These are phyloP conservation scores for Nakazawaea ishiwadae DNA, from an alignment of 805 yeast genomes.

Conservation along the genomic window DNA sequence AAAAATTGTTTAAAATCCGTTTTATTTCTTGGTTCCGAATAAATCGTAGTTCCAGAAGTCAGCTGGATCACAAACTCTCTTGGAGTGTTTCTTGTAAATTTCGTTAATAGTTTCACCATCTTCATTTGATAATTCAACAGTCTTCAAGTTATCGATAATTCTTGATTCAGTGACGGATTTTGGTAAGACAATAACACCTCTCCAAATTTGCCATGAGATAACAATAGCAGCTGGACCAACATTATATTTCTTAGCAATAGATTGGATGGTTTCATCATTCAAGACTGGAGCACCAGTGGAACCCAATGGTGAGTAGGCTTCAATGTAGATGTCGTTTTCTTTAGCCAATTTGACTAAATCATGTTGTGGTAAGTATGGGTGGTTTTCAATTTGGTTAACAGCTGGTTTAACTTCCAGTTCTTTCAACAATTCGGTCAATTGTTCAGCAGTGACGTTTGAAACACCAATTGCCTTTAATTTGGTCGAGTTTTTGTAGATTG, in stretches of 20 bases:
- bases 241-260: conserved; percentile 38
- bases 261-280: conserved; percentile 35
- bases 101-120: conserved; percentile 29
- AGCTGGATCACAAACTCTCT: conserved; percentile 21
- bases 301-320: conserved; percentile 81
- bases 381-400: conserved; percentile 70
- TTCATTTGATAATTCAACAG: conserved; percentile 28
- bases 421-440: conserved; percentile 45
- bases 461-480: conserved; percentile 68
- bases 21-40: conserved; percentile 4
- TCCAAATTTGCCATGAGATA: conserved; percentile 55
- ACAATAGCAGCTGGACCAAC: conserved; percentile 46
- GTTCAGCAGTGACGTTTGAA: conserved; percentile 59
- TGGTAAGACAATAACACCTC: conserved; percentile 51
- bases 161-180: conserved; percentile 42
- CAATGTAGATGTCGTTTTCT: conserved; percentile 48
- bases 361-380: conserved; percentile 63
- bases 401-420: conserved; percentile 56
- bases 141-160: conserved; percentile 33
- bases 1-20: too few species aligned
- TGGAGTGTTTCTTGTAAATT: conserved; percentile 21
- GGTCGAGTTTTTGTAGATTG: conserved; percentile 39
- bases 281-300: conserved; percentile 50
- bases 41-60: conserved; percentile 9
- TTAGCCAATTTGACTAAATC: conserved; percentile 51